These are phyloP conservation scores for Leptographium procerum DNA, from an alignment of 2,329 filamentous ascomycete genomes.

Conservation along the genomic window DNA sequence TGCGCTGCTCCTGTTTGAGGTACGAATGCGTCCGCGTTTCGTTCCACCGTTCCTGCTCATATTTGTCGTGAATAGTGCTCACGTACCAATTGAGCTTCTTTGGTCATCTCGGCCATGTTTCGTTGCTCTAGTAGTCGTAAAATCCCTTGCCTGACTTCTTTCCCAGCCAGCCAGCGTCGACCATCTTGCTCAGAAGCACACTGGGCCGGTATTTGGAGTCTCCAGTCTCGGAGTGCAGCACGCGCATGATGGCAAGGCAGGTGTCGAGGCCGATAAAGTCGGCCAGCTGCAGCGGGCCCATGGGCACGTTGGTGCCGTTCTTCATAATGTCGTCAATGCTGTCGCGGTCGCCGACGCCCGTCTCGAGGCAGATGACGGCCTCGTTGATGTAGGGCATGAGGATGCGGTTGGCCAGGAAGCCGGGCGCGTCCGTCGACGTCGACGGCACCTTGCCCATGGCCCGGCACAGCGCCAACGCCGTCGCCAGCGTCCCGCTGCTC, in stretches of 20 bases:
- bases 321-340: constrained; percentile 98
- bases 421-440: constrained; percentile 77
- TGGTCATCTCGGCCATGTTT: too few relatives aligned
- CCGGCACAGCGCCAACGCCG: constrained; percentile 74
- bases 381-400: constrained; percentile 99
- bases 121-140: constrained; percentile 70
- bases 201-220: constrained; percentile 93
- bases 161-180: constrained; percentile 92
- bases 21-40: too few relatives aligned
- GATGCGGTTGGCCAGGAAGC: constrained; percentile 92
- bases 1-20: too few relatives aligned
- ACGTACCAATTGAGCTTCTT: too few relatives aligned
- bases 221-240: constrained; percentile 79
- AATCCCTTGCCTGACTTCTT: constrained; percentile 98
- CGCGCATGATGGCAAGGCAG: constrained; percentile 93
- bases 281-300: constrained; percentile 87
- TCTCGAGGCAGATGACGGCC: constrained; percentile 91
- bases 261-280: constrained; percentile 98
- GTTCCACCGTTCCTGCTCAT: too few relatives aligned
- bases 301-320: constrained; percentile 96
- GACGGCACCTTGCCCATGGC: constrained; percentile 90
- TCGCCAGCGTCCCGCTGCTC: constrained; percentile 66
- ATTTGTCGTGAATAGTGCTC: too few relatives aligned
- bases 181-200: constrained; percentile 84
- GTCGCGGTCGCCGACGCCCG: constrained; percentile 75